These are phyloP conservation scores for Quercus phellos DNA, from an alignment of 331 rosid genomes.

Conservation along the genomic window DNA sequence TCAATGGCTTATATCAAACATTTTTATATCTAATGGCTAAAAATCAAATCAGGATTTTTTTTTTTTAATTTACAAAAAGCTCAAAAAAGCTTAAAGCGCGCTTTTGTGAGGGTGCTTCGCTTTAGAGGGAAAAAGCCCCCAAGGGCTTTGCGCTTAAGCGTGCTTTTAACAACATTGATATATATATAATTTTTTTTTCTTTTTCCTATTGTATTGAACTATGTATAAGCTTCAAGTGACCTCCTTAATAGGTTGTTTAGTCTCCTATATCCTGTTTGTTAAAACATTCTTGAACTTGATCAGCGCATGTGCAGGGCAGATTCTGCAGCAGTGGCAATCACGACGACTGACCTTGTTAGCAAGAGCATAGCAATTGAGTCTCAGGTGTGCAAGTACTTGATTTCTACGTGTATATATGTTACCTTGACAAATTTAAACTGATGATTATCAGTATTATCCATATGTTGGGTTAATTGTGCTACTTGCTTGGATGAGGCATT, in stretches of 20 bases:
- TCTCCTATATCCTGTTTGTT: neutral
- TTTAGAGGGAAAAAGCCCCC: no score
- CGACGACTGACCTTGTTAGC: constrained; percentile 92
- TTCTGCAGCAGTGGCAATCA: constrained; percentile 90
- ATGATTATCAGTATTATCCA: neutral
- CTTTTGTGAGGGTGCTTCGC: no score
- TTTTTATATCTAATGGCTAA: no score
- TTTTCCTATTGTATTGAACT: neutral
- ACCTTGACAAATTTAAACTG: neutral
- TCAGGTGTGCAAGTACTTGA: constrained; percentile 41
- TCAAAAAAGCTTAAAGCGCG: no score
- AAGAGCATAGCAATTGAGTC: constrained; percentile 91
- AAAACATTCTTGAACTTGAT: constrained; percentile 27
- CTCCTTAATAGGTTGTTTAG: neutral
- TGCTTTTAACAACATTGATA: no score
- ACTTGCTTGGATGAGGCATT: constrained; percentile 6
- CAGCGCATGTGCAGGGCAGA: constrained; percentile 66
- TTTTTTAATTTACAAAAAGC: no score
- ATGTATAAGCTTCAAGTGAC: neutral
- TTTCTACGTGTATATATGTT: neutral
- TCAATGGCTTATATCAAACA: no score
- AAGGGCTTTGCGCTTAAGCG: no score
- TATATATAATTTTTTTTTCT: no score
- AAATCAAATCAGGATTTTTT: no score
- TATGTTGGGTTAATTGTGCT: neutral